Percentiles rank a stretch among this genome's conserved stretches.
These are phyloP conservation scores for Hypoxylon perforatum DNA, from an alignment of 495 filamentous ascomycete genomes.

Conservation along the genomic window DNA sequence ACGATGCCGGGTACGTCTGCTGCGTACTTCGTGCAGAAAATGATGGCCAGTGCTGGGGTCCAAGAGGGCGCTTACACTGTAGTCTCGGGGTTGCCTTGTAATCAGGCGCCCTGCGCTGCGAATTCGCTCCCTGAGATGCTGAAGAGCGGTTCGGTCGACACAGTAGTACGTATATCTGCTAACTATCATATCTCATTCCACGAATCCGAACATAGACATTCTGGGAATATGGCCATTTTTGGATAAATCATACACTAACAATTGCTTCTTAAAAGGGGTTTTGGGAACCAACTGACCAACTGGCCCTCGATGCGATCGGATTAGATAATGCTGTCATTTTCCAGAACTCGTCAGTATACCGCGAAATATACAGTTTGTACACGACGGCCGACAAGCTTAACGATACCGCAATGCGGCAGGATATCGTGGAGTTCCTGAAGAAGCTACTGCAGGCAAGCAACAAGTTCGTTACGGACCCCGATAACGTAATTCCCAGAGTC, in stretches of 20 bases:
- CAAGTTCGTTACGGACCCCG: conserved; percentile 48
- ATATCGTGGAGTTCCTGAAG: conserved; percentile 55
- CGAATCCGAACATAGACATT: too few relatives aligned
- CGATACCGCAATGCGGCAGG: conserved; percentile 45
- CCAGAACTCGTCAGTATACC: conserved; percentile 52
- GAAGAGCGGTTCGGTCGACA: conserved; percentile 43
- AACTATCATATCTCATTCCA: too few relatives aligned
- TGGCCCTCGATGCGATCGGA: conserved; percentile 49
- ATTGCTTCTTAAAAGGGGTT: conserved; percentile 34
- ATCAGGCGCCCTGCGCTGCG: conserved; percentile 51
- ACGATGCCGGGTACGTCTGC: conserved; percentile 52
- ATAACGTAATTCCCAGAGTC: conserved; percentile 46
- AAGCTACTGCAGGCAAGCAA: conserved; percentile 50
- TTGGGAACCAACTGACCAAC: conserved; percentile 58
- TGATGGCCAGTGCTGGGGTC: conserved; percentile 49
- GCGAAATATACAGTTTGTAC: conserved; percentile 57
- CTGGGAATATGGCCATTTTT: too few relatives aligned
- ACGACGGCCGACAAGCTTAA: conserved; percentile 53
- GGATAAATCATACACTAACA: too few relatives aligned
- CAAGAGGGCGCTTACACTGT: conserved; percentile 46
- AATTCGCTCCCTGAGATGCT: conserved; percentile 54
- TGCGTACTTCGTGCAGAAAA: conserved; percentile 52
- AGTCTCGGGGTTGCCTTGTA: conserved; percentile 50
- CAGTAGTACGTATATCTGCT: too few relatives aligned
- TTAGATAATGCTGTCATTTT: conserved; percentile 47